Evolutionary conservation across 345 rosid species (phyloP), one percentile per base, ranked within the genome.

Genomic region (Populus davidiana): DNA sequence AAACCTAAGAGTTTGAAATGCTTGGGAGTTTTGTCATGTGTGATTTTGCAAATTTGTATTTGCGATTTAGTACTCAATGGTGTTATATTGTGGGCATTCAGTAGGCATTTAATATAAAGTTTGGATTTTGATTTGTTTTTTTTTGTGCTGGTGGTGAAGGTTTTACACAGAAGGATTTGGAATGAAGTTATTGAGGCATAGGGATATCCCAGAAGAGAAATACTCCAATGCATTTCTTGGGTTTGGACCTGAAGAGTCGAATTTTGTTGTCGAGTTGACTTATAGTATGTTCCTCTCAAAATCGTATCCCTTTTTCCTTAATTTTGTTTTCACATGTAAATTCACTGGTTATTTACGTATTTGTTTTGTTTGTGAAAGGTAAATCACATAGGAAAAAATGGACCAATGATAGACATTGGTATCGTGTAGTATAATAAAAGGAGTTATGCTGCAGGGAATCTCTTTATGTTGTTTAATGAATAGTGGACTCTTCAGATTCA

Each of bases 141-240:
- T 62, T 67, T 74, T 43, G 6, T 61, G 41, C 11, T 36, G 12
- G n/a, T 31, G 21, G 39, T 29, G 52, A 63, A 91, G 98, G 86
- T 94, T 94, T 74, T 94, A 94, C 75, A 93, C 97, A 16, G 98
- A 94, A 78, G 86, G 93, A 80, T 90, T 93, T 59, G 98, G 98
- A 72, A 94, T 94, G 98, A 91, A 90, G 82, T 74, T 94, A 77
- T 75, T 91, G 90, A 91, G 98, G 88, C 66, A 94, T 77, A 93
- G 98, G 83, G 98, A 94, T 70, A 29, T 91, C 67, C 99, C 98
- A 0, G 97, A 91, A 69, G 98, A 93, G 89, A 94, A 93, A 79
- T 94, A 91, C 83, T 82, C 98, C 59, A 91, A 95, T 83, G 99
- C 98, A 77, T 93, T 95, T 81, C 92, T 95, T 8, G 98, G 97